phyloP scores from a whole-genome alignment of 352 stramenopile species.

The Phytophthora foliorum region DNA sequence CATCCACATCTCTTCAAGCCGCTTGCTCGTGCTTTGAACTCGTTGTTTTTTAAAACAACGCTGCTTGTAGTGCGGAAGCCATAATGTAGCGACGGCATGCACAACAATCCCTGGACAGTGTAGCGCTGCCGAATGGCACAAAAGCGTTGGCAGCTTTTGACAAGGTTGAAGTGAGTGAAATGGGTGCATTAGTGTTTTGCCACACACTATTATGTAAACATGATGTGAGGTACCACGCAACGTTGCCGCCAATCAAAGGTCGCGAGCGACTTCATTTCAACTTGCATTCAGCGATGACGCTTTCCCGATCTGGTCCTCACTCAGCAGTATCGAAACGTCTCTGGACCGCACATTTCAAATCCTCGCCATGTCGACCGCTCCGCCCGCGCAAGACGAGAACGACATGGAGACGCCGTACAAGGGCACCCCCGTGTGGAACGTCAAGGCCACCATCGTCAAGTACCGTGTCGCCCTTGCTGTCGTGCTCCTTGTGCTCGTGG shows the following conservation, averaged over 20 bases:
- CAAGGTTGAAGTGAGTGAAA: background rate
- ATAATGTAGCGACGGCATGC: too few species aligned
- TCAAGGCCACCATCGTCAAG: constrained; percentile 46
- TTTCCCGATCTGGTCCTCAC: background rate
- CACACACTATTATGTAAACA: background rate
- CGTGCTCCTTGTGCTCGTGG: constrained; percentile 33
- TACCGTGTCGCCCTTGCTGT: constrained; percentile 38
- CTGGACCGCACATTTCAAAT: constrained; percentile 8
- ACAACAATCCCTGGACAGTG: too few species aligned
- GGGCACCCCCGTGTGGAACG: constrained; percentile 39
- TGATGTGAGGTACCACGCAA: background rate
- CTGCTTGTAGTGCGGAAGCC: too few species aligned
- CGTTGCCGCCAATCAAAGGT: constrained; percentile 21
- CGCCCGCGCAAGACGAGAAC: constrained; percentile 19
- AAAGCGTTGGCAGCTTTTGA: too few species aligned
- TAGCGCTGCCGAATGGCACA: too few species aligned
- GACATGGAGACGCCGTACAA: constrained; percentile 40
- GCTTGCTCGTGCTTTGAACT: too few species aligned
- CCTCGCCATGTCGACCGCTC: background rate
- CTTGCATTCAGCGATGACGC: constrained; percentile 21
- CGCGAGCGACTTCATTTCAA: constrained; percentile 23
- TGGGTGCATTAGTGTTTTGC: background rate
- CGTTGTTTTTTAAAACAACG: too few species aligned
- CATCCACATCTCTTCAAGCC: too few species aligned
- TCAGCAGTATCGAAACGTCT: constrained; percentile 10